Evolutionary conservation across 345 rosid genomes (phyloP).

Genomic region (Eucalyptus leucophloia): DNA sequence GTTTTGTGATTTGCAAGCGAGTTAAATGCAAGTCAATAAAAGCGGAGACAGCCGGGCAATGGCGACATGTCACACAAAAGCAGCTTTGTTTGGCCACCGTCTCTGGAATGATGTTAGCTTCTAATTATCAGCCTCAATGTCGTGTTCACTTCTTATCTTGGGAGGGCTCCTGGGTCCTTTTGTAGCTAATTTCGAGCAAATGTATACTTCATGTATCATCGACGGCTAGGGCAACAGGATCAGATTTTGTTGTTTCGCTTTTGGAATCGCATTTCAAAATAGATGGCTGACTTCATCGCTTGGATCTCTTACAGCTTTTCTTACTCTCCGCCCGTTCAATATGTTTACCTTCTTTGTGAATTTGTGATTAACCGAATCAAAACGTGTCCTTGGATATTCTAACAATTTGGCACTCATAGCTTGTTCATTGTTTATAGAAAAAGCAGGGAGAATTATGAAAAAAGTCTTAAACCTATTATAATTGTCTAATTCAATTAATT

Average conservation of each 20-base stretch:
- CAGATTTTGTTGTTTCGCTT: background rate
- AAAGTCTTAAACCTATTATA: accelerated
- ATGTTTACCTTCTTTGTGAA: background rate
- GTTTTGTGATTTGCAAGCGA: no score
- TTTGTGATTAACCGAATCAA: background rate
- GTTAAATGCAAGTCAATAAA: no score
- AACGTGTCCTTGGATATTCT: background rate
- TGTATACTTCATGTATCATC: background rate
- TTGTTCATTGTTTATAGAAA: no score
- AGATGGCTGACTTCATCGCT: background rate
- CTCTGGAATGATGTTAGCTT: background rate
- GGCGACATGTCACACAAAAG: no score
- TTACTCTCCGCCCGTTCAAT: background rate
- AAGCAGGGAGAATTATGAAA: no score
- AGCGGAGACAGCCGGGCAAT: no score
- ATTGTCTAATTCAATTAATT: no score
- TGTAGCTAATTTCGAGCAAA: background rate
- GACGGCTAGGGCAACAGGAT: background rate
- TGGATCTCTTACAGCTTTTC: background rate
- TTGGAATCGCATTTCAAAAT: background rate
- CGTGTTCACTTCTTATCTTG: background rate
- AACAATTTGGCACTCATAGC: background rate
- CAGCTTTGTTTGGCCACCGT: background rate
- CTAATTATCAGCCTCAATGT: background rate
- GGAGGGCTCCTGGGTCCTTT: background rate